Conservation (phyloP, 148 eudicot species). For the Cornus controversa region DNA sequence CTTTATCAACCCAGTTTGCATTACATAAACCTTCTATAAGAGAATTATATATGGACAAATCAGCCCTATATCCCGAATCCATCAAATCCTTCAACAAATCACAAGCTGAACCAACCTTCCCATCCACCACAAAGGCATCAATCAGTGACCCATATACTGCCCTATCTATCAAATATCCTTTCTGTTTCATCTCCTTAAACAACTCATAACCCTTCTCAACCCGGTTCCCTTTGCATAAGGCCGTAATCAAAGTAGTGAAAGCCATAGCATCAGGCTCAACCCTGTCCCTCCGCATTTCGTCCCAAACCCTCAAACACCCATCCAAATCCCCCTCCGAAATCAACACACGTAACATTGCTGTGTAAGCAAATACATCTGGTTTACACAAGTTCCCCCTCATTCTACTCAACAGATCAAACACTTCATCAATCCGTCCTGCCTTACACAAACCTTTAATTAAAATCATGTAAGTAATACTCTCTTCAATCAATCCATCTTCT, state of each 20-base stretch:
- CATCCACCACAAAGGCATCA: conserved; percentile 72
- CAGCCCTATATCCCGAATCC: conserved; percentile 86
- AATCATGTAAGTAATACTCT: conserved; percentile 80
- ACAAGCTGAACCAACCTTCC: conserved; percentile 74
- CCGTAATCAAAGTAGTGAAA: conserved; percentile 66
- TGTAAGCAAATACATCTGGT: conserved; percentile 95
- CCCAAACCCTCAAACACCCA: conserved; percentile 87
- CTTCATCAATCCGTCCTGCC: conserved; percentile 57
- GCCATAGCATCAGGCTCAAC: conserved; percentile 89
- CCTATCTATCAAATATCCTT: conserved; percentile 73
- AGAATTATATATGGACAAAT: conserved; percentile 72
- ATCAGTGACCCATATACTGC: conserved; percentile 72
- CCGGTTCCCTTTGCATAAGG: conserved; percentile 60
- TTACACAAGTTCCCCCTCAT: conserved; percentile 69
- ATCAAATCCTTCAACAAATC: conserved; percentile 79
- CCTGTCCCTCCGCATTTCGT: conserved; percentile 67
- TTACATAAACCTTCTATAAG: conserved; percentile 73
- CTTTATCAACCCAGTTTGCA: conserved; percentile 54
- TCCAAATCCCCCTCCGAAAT: conserved; percentile 66
- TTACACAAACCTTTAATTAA: conserved; percentile 83
- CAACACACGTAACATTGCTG: conserved; percentile 75
- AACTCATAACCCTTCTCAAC: conserved; percentile 66
- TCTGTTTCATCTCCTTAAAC: conserved; percentile 74
- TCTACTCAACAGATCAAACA: conserved; percentile 52
- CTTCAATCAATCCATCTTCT: conserved; percentile 69